These are phyloP conservation scores for Alternaria arbusti DNA, from an alignment of 2,329 filamentous ascomycete genomes.

Conservation along the genomic window DNA sequence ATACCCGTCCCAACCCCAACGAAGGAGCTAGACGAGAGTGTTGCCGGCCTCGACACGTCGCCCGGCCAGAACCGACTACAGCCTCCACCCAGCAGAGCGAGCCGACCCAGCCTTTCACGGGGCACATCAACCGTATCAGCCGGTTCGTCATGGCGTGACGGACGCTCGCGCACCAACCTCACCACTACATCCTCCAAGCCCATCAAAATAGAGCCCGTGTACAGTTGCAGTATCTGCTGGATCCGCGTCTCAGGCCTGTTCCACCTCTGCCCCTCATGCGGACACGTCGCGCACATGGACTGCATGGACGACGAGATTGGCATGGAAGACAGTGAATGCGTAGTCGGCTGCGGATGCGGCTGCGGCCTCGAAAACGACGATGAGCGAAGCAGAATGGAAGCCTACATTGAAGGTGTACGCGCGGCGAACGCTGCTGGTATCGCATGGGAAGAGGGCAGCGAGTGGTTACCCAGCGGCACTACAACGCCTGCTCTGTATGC, in stretches of 20 bases:
- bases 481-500: slow-evolving; percentile 24
- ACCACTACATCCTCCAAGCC: slow-evolving; percentile 16
- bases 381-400: slow-evolving; percentile 34
- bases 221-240: slow-evolving; percentile 49
- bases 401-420: slow-evolving; percentile 37
- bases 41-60: slow-evolving; percentile 24
- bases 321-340: slow-evolving; percentile 38
- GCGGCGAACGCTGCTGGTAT: slow-evolving; percentile 33
- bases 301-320: slow-evolving; percentile 39
- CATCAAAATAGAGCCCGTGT: slow-evolving; percentile 28
- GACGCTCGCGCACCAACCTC: slow-evolving; percentile 13
- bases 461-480: slow-evolving; percentile 31
- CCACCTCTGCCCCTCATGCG: slow-evolving; percentile 44
- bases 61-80: slow-evolving; percentile 23
- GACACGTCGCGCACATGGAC: slow-evolving; percentile 47
- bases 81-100: slow-evolving; percentile 15
- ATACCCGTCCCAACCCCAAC: slow-evolving; percentile 32
- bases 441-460: slow-evolving; percentile 36
- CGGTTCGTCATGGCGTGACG: slow-evolving; percentile 23
- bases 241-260: slow-evolving; percentile 45
- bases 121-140: slow-evolving; percentile 36
- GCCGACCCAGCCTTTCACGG: slow-evolving; percentile 34
- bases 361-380: slow-evolving; percentile 38
- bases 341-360: slow-evolving; percentile 39
- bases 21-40: slow-evolving; percentile 25